These are phyloP conservation scores for Ceratocystis alfenasii DNA, from an alignment of 2,329 filamentous ascomycete genomes.

Conservation along the genomic window DNA sequence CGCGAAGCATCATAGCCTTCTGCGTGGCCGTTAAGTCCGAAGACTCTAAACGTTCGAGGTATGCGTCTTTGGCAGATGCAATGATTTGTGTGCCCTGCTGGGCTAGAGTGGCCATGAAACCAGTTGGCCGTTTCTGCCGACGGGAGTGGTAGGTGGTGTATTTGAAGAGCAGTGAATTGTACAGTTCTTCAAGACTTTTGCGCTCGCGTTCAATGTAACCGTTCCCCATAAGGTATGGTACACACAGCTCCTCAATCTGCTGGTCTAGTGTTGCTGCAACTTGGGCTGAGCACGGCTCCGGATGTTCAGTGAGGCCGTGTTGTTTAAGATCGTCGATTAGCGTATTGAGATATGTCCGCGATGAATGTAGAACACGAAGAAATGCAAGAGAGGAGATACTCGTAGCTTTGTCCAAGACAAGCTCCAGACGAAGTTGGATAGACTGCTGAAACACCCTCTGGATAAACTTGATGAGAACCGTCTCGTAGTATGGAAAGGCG, in stretches of 20 bases:
- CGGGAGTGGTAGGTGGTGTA: slow-evolving; percentile 90
- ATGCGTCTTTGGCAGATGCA: slow-evolving; percentile 77
- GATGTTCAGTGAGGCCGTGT: slow-evolving; percentile 89
- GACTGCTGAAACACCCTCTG: slow-evolving; percentile 97
- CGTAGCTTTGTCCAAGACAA: slow-evolving; percentile 89
- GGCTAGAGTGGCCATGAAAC: slow-evolving; percentile 84
- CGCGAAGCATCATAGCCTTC: slow-evolving; percentile 76
- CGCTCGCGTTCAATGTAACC: slow-evolving; percentile 60
- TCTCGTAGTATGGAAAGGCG: slow-evolving; percentile 92
- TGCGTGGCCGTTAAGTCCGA: slow-evolving; percentile 80
- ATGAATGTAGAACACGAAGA: slow-evolving; percentile 78
- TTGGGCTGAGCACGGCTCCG: slow-evolving; percentile 77
- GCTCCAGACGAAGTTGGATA: slow-evolving; percentile 87
- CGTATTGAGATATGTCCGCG: slow-evolving; percentile 73
- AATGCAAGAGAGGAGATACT: slow-evolving; percentile 87
- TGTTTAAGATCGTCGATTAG: slow-evolving; percentile 87
- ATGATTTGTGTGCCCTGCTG: slow-evolving; percentile 83
- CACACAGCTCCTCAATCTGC: slow-evolving; percentile 65
- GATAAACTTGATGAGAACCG: slow-evolving; percentile 82
- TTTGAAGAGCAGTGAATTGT: slow-evolving; percentile 88
- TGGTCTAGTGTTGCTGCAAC: slow-evolving; percentile 65
- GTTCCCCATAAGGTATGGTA: slow-evolving; percentile 56
- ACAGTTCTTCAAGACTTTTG: slow-evolving; percentile 63
- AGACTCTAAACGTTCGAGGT: slow-evolving; percentile 77
- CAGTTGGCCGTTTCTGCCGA: slow-evolving; percentile 76